Evolutionary conservation across 495 filamentous ascomycete species (phyloP).

Genomic region (Pyrenula aspistea): DNA sequence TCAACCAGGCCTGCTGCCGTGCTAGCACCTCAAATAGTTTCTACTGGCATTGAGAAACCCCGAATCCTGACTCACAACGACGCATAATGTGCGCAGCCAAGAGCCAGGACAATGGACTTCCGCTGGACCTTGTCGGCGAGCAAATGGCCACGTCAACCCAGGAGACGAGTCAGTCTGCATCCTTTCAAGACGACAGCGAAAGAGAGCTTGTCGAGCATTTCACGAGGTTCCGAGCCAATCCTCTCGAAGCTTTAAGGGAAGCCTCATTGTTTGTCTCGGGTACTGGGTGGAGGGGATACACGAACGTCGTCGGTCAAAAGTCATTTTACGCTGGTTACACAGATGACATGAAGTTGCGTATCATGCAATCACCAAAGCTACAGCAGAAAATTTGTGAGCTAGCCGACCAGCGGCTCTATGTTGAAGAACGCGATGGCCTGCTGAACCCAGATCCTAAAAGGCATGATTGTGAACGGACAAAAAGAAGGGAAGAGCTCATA

Average conservation of each 20-base stretch:
- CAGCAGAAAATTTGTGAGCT: slow-evolving; percentile 63
- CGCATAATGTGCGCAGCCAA: too few relatives aligned
- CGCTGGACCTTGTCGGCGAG: background rate
- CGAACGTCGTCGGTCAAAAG: slow-evolving; percentile 77
- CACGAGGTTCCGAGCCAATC: slow-evolving; percentile 64
- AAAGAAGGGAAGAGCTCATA: slow-evolving; percentile 48
- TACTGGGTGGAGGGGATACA: slow-evolving; percentile 87
- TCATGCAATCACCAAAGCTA: slow-evolving; percentile 64
- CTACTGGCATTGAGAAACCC: too few relatives aligned
- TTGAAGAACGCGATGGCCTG: slow-evolving; percentile 67
- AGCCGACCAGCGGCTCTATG: slow-evolving; percentile 55
- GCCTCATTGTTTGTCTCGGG: slow-evolving; percentile 82
- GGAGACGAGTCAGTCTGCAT: background rate
- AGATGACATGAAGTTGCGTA: slow-evolving; percentile 70
- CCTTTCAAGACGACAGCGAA: slow-evolving; percentile 23
- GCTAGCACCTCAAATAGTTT: too few relatives aligned
- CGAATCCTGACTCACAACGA: too few relatives aligned
- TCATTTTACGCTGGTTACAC: slow-evolving; percentile 88
- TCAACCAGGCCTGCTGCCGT: too few relatives aligned
- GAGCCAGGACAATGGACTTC: background rate
- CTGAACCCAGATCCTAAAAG: slow-evolving; percentile 34
- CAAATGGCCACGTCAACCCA: background rate
- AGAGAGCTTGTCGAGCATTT: slow-evolving; percentile 68
- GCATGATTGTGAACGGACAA: slow-evolving; percentile 36
- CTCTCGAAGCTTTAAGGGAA: slow-evolving; percentile 78